phyloP scores from a whole-genome alignment of 2,329 filamentous ascomycete genomes.

The Monosporascus sp. region DNA sequence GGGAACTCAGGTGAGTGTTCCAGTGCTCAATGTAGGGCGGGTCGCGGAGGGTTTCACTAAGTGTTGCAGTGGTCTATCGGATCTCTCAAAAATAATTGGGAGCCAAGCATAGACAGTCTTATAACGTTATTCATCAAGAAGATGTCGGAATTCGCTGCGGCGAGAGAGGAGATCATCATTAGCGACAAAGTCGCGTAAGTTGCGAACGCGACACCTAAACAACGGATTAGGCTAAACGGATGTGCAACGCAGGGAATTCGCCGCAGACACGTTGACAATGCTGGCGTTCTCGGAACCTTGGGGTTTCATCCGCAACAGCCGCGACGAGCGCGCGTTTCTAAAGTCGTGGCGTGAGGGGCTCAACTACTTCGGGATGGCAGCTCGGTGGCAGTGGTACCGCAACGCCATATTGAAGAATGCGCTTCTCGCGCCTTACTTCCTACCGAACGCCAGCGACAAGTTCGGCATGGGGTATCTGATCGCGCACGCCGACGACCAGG shows the following conservation, averaged over 20 bases:
- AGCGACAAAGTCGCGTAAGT: constrained; percentile 30
- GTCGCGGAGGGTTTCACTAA: too few species aligned
- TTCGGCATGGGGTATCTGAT: constrained; percentile 33
- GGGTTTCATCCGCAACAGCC: constrained; percentile 33
- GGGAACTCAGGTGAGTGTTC: constrained; percentile 15
- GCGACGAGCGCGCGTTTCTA: constrained; percentile 33
- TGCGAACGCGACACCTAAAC: background rate
- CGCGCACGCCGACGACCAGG: constrained; percentile 29
- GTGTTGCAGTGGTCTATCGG: constrained; percentile 29
- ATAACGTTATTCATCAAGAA: constrained; percentile 28
- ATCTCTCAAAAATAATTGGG: constrained; percentile 33
- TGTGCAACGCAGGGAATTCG: constrained; percentile 25
- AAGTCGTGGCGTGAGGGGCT: constrained; percentile 32
- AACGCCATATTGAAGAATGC: constrained; percentile 22
- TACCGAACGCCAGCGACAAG: constrained; percentile 25
- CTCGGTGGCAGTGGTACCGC: constrained; percentile 29
- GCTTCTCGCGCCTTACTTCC: constrained; percentile 15
- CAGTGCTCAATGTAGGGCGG: too few species aligned
- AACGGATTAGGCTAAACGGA: background rate
- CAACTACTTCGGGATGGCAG: constrained; percentile 31
- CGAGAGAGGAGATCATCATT: constrained; percentile 21
- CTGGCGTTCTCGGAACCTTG: constrained; percentile 32
- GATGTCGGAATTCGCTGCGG: constrained; percentile 23
- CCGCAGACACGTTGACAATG: constrained; percentile 36
- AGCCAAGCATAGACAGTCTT: constrained; percentile 31